Conservation (phyloP, 108 stramenopile species). For the Fragilariopsis cylindrus region DNA sequence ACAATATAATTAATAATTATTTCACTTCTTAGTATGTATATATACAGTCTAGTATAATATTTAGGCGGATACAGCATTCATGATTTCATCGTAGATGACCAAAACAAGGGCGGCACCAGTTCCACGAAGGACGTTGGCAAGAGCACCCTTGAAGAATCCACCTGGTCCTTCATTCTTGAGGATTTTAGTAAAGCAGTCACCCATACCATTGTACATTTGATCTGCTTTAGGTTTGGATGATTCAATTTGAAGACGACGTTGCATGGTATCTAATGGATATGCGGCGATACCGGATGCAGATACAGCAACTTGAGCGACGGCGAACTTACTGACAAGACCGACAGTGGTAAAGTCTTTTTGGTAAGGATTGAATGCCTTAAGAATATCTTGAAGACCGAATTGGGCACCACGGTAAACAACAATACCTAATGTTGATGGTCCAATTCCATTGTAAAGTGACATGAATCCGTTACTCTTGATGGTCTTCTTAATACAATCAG, state of each 20-base stretch:
- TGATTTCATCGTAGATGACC: conserved; percentile 98
- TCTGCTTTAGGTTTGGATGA: conserved; percentile 95
- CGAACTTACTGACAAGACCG: conserved; percentile 86
- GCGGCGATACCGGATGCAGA: conserved; percentile 94
- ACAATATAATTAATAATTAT: too few species aligned
- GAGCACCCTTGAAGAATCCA: conserved; percentile 99
- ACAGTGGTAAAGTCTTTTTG: conserved; percentile 91
- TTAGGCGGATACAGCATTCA: conserved; percentile 50
- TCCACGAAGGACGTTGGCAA: conserved; percentile 98
- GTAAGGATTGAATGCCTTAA: conserved; percentile 96
- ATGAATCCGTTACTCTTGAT: conserved; percentile 87
- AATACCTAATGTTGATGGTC: conserved; percentile 97
- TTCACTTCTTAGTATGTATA: too few species aligned
- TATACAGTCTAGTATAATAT: too few species aligned
- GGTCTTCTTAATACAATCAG: conserved; percentile 96
- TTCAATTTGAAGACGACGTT: conserved; percentile 99
- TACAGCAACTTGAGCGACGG: conserved; percentile 94
- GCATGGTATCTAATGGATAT: conserved; percentile 99
- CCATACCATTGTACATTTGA: conserved; percentile 95
- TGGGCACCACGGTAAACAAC: conserved; percentile 81
- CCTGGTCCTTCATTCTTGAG: conserved; percentile 89
- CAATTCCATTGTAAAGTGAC: conserved; percentile 98
- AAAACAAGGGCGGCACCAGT: conserved; percentile 96
- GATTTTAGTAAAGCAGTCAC: conserved; percentile 97
- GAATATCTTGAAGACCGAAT: conserved; percentile 99